Base-by-base conservation (phyloP, 202 grass and related monocot species). In the Carex sylvatica region DNA sequence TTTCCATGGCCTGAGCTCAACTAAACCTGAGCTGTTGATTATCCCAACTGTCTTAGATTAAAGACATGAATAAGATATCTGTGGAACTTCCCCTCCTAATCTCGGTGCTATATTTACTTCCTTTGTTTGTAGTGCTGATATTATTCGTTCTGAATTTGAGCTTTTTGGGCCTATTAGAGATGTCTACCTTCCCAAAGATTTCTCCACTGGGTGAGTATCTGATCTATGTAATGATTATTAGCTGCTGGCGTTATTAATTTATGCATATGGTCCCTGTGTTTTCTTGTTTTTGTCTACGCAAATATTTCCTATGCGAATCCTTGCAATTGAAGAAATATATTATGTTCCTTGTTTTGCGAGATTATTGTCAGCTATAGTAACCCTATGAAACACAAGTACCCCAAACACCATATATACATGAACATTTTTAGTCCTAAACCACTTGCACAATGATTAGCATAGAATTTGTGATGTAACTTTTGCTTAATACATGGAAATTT, bases 171-270 rank as follows among this genome's bases (percentile, higher is more conserved):
- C 85, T 77, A 69, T 98, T 64, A 94, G 81, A 70, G 90, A 94
- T 9, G 84, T 98, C 14, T 94, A 94, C 76, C 92, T 94, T 80
- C 95, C 95, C 4, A 94, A 87, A 82, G 90, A 98, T 70, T 93
- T 94, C 62, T 88, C 93, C 64, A 97, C 95, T 5, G 88, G 89
- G 95, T 94, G 82, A 82, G 3, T 28, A 15, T 83, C 69, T 52
- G 13, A 26, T 61, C 49, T 83, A 24, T 64, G 20, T 47, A n/a
- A 64, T 64, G 10, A 47, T 56, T 28, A 65, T 65, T 24, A 28
- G 2, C 73, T 77, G 8, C 28, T 36, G 2, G 20, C 19, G 14
- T 58, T 56, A 12, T 33, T 49, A 9, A 55, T n/a, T 56, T 31
- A 35, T 56, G 23, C 5, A 75, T 4, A 55, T 42, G 6, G 10